Percentiles rank a stretch among this genome's conserved stretches.
Evolutionary conservation across 768 basidiomycete species (phyloP).

Genomic region (Pisolithus microcarpus): DNA sequence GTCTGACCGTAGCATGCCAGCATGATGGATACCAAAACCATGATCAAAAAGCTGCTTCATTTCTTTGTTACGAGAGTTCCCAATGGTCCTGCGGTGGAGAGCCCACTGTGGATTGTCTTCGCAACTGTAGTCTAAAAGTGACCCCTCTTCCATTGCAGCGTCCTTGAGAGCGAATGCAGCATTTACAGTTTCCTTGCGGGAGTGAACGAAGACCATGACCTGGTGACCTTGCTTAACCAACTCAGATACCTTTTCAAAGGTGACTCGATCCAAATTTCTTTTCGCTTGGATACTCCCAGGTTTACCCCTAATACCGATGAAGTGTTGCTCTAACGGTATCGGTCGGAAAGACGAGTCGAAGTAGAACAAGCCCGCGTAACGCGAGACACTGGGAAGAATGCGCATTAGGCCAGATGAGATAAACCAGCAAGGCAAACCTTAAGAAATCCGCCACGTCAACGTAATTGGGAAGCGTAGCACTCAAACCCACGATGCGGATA

Average conservation of each 20-base stretch:
- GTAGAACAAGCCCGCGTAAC: constrained; percentile 84
- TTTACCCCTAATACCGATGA: constrained; percentile 89
- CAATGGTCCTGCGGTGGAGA: constrained; percentile 71
- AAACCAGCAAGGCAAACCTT: constrained; percentile 41
- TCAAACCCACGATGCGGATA: constrained; percentile 92
- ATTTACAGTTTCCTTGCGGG: constrained; percentile 96
- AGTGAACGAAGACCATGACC: constrained; percentile 99
- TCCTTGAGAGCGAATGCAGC: constrained; percentile 78
- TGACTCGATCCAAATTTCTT: constrained; percentile 81
- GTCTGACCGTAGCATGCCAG: constrained; percentile 93
- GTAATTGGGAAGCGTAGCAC: constrained; percentile 96
- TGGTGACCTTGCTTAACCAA: constrained; percentile 91
- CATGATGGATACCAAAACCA: constrained; percentile 98
- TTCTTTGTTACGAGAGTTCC: constrained; percentile 85
- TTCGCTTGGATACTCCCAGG: constrained; percentile 62
- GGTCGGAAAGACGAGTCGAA: constrained; percentile 98
- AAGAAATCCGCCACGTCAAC: constrained; percentile 94
- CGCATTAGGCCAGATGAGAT: background rate
- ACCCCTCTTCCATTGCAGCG: constrained; percentile 62
- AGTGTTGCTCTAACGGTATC: constrained; percentile 95
- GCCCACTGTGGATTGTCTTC: constrained; percentile 72
- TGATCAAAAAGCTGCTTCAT: constrained; percentile 90
- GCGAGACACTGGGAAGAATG: constrained; percentile 62
- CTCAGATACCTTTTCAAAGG: constrained; percentile 85
- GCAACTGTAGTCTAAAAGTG: constrained; percentile 71